These are phyloP conservation scores for Colletotrichum aenigma DNA, from an alignment of 2,329 filamentous ascomycete species.

Conservation along the genomic window DNA sequence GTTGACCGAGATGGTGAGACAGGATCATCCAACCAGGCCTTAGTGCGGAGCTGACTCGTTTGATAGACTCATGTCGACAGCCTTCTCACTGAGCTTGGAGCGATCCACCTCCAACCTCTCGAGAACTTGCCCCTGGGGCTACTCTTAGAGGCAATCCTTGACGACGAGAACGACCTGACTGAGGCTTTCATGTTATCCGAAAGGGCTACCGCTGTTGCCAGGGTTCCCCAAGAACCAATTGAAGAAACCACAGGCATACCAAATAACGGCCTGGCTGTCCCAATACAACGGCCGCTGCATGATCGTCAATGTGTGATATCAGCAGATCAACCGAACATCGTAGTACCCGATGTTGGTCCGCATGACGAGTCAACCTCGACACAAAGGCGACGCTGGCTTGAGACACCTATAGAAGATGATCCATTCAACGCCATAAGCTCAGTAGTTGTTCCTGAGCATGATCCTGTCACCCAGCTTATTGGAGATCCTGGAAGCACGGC, in stretches of 20 bases:
- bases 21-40: neutral
- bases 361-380: neutral
- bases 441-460: neutral
- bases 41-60: neutral
- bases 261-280: neutral
- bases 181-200: neutral
- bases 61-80: neutral
- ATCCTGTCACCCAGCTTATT: neutral
- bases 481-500: neutral
- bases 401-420: neutral
- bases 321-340: neutral
- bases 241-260: neutral
- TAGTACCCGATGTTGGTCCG: neutral
- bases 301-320: neutral
- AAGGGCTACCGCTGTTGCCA: neutral
- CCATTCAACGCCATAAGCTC: neutral
- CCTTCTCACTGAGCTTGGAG: neutral
- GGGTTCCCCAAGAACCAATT: neutral
- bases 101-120: neutral
- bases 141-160: neutral
- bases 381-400: neutral
- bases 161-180: neutral
- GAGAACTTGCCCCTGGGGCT: neutral
- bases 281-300: neutral
- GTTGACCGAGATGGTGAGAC: neutral